Percentiles rank a stretch among this genome's conserved stretches.
These are phyloP conservation scores for Debaryomyces hansenii DNA, from an alignment of 805 yeast species.

Conservation along the genomic window DNA sequence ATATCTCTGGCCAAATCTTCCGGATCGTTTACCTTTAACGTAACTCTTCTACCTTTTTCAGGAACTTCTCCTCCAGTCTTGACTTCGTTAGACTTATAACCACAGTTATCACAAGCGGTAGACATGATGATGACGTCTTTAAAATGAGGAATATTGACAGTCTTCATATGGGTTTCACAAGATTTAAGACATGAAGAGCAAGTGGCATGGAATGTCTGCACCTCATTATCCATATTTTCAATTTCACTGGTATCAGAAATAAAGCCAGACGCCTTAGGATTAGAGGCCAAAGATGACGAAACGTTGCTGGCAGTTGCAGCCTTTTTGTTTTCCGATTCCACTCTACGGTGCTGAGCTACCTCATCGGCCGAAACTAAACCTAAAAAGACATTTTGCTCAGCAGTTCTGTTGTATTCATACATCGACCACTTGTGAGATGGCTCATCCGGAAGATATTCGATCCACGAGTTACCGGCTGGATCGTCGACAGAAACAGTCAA, in stretches of 20 bases:
- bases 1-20: constrained; percentile 95
- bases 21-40: constrained; percentile 76
- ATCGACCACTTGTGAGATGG: constrained; percentile 88
- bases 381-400: constrained; percentile 81
- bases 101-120: constrained; percentile 88
- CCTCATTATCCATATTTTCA: constrained; percentile 84
- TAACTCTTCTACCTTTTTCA: constrained; percentile 71
- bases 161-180: constrained; percentile 94
- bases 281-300: constrained; percentile 20
- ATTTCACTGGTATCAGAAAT: constrained; percentile 73
- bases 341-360: constrained; percentile 46
- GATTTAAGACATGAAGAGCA: constrained; percentile 86
- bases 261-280: constrained; percentile 55
- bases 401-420: constrained; percentile 76
- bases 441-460: constrained; percentile 84
- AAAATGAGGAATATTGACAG: constrained; percentile 95
- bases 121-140: constrained; percentile 97
- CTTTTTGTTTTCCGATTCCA: constrained; percentile 50
- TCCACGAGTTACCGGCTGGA: constrained; percentile 97
- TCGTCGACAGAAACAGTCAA: constrained; percentile 80
- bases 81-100: constrained; percentile 95
- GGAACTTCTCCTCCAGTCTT: constrained; percentile 98
- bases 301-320: constrained; percentile 37
- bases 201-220: constrained; percentile 87
- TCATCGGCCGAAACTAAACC: constrained; percentile 77